Evolutionary conservation across 495 filamentous ascomycete genomes (phyloP), one percentile per base, ranked within the genome.

Genomic region (Pseudomonodictys pantanalensis): DNA sequence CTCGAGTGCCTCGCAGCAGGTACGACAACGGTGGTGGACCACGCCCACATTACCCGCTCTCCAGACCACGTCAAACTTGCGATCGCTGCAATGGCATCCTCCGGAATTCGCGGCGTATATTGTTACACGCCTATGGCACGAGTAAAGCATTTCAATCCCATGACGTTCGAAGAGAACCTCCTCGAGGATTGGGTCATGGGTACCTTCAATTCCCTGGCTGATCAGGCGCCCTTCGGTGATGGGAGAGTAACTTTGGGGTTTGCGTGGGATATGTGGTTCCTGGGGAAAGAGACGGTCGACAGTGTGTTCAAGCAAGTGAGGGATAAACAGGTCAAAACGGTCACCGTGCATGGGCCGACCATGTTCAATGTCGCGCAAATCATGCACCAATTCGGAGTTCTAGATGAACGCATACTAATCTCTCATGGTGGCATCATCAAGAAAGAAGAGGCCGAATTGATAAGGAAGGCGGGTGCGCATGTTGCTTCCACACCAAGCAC

Each of bases 11-110:
- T 86, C 15, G 73, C 83, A 59, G 75, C 74, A 4, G 83, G 83
- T 12, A 80, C 78, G 3, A 86, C 83, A 3, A 83, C 81, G 0
- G 72, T 82, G 0, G 73, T 84, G 1, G 82, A 85, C 58, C 80
- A 83, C 60, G 78, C 81, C 0, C 78, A 83, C 66, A 60, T 78
- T 33, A 80, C 73, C 45, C 72, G 71, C 48, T 73, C 77, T 0
- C 67, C 71, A 2, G 76, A 75, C 0, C 70, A 77, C 57, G 63
- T 73, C 73, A 66, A 65, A 63, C 24, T 44, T 12, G 77, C 64
- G 15, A 55, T 81, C 53, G 62, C 68, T 2, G 79, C 77, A 11
- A 76, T 73, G 0, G 63, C 73, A 3, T 65, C 71, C 0, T 80
- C 79, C 0, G 79, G 79, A 6, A 74, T 82, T 12, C 70, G 79